Conservation (phyloP, 495 filamentous ascomycete genomes). For the Wilcoxina mikolae region DNA sequence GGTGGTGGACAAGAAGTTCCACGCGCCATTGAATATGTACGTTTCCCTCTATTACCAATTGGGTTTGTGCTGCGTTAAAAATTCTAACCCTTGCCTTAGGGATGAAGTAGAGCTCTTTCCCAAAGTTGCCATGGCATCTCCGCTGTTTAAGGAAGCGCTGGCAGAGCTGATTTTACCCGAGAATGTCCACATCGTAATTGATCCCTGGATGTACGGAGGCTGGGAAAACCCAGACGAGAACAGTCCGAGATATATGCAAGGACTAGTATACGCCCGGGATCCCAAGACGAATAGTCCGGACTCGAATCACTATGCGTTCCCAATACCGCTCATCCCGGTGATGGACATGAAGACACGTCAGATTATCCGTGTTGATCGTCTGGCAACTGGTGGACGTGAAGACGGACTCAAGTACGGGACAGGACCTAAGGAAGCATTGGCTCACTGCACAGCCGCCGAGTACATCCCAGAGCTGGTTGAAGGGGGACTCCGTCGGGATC, state of each 20-base stretch:
- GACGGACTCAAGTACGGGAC: slow-evolving; percentile 33
- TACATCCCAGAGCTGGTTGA: slow-evolving; percentile 41
- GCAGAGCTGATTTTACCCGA: slow-evolving; percentile 47
- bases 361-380: slow-evolving; percentile 39
- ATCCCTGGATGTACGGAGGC: slow-evolving; percentile 58
- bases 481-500: slow-evolving; percentile 34
- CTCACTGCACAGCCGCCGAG: slow-evolving; percentile 34
- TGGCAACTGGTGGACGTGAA: slow-evolving; percentile 38
- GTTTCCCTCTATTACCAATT: slow-evolving; percentile 8
- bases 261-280: slow-evolving; percentile 38
- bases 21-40: slow-evolving; percentile 47
- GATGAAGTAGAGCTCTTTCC: slow-evolving; percentile 49
- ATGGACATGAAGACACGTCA: slow-evolving; percentile 40
- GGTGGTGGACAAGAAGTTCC: slow-evolving; percentile 43
- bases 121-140: slow-evolving; percentile 44
- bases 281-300: slow-evolving; percentile 35
- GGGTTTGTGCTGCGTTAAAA: slow-evolving; percentile 1
- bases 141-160: slow-evolving; percentile 46
- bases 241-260: slow-evolving; percentile 38
- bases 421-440: slow-evolving; percentile 33
- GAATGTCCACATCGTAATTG: slow-evolving; percentile 49
- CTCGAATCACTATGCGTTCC: slow-evolving; percentile 43
- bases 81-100: slow-evolving; percentile 28
- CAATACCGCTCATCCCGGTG: slow-evolving; percentile 42
- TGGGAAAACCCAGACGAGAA: slow-evolving; percentile 42